Percentiles rank a stretch among this genome's conserved stretches.
phyloP scores from a whole-genome alignment of 768 basidiomycete genomes.

The Chalciporus chontae region DNA sequence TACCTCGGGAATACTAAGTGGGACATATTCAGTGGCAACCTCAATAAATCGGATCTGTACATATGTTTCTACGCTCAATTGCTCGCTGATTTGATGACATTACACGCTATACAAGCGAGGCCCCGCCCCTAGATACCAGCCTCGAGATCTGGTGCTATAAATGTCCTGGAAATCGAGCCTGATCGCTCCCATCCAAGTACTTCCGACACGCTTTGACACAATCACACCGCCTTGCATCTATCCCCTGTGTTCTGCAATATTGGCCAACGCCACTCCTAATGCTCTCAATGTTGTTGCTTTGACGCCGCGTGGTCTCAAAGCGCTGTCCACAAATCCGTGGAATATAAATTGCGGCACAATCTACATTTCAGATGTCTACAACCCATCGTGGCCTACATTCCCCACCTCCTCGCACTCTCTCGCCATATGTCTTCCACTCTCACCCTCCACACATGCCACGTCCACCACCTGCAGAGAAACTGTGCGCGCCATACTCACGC shows the following conservation, averaged over 20 bases:
- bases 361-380: background rate
- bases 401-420: background rate
- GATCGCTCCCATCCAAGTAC: too few species aligned
- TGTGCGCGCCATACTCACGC: constrained; percentile 4
- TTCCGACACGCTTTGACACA: too few species aligned
- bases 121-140: too few species aligned
- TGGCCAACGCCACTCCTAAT: constrained; percentile 11
- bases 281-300: too few species aligned
- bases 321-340: background rate
- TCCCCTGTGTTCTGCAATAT: background rate
- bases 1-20: constrained; percentile 30
- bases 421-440: constrained; percentile 4
- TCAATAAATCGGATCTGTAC: background rate
- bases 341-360: constrained; percentile 18
- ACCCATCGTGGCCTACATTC: background rate
- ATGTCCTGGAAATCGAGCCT: too few species aligned
- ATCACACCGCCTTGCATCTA: too few species aligned
- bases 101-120: too few species aligned
- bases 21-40: constrained; percentile 28
- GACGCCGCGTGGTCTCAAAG: constrained; percentile 30
- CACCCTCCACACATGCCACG: constrained; percentile 1
- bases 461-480: constrained; percentile 14
- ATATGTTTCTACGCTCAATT: background rate
- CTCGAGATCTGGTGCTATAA: too few species aligned
- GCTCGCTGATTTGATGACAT: too few species aligned